phyloP scores from a whole-genome alignment of 2,329 filamentous ascomycete species.

The Colletotrichum falcatum region DNA sequence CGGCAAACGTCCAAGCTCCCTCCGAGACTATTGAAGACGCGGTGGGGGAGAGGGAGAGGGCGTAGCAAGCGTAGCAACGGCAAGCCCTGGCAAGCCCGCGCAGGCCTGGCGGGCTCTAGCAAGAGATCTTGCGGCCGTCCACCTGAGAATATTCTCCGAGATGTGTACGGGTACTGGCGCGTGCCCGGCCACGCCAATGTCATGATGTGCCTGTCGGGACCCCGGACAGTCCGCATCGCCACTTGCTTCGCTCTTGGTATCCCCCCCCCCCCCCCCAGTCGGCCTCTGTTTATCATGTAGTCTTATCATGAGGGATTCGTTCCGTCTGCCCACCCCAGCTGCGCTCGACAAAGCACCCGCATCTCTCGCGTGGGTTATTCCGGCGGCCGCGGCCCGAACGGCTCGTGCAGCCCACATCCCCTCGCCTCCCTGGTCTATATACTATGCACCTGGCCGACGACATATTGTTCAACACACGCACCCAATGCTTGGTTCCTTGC shows the following conservation, averaged over 20 bases:
- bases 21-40: neutral
- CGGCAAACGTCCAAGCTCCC: neutral
- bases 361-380: neutral
- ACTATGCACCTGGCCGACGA: too few relatives aligned
- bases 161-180: neutral
- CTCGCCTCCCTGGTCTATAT: too few relatives aligned
- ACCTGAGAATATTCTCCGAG: slow-evolving; percentile 8
- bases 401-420: too few relatives aligned
- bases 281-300: neutral
- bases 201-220: neutral
- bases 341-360: too few relatives aligned
- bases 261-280: neutral
- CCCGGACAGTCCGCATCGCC: neutral
- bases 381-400: too few relatives aligned
- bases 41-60: slow-evolving; percentile 3
- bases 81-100: too few relatives aligned
- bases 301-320: neutral
- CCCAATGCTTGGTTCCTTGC: too few relatives aligned
- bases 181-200: neutral
- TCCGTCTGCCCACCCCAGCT: neutral
- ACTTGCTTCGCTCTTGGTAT: neutral
- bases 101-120: too few relatives aligned
- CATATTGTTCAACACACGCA: too few relatives aligned
- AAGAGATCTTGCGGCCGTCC: too few relatives aligned
- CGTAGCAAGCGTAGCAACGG: too few relatives aligned